These are phyloP conservation scores for Tylopilus sp. DNA, from an alignment of 1,284 basidiomycete species.

Conservation along the genomic window DNA sequence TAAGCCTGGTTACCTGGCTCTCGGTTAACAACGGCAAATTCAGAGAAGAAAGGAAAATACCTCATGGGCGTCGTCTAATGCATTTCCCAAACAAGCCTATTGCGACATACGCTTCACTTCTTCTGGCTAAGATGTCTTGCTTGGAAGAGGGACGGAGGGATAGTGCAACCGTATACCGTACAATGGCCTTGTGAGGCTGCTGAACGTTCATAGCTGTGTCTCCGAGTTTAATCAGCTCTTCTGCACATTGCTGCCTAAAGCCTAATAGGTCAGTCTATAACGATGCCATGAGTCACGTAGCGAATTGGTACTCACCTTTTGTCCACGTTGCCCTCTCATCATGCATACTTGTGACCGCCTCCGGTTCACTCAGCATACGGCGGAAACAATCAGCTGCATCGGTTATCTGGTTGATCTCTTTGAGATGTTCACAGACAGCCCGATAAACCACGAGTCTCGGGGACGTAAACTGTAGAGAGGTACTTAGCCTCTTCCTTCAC, in stretches of 20 bases:
- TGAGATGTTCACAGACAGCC: neutral
- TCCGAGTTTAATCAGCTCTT: neutral
- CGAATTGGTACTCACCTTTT: no score
- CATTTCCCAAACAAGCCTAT: slow-evolving; percentile 5
- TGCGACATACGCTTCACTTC: no score
- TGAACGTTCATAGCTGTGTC: neutral
- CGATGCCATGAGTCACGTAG: no score
- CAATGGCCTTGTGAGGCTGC: neutral
- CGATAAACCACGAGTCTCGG: neutral
- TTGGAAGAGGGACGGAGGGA: neutral
- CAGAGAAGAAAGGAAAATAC: slow-evolving; percentile 14
- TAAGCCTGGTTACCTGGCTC: neutral
- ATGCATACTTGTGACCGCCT: no score
- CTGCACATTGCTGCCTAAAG: neutral
- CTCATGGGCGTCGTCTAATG: slow-evolving; percentile 18
- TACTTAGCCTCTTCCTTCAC: neutral
- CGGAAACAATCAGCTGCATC: neutral
- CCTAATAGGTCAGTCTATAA: neutral
- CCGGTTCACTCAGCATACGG: neutral
- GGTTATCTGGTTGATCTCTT: neutral
- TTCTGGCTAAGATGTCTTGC: neutral
- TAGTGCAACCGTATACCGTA: neutral
- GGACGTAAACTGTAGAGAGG: neutral
- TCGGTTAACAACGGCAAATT: neutral
- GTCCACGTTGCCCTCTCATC: neutral